Evolutionary conservation across 208 protist genomes (phyloP), one percentile per base, ranked within the genome.

Genomic region (Leishmania arabica): DNA sequence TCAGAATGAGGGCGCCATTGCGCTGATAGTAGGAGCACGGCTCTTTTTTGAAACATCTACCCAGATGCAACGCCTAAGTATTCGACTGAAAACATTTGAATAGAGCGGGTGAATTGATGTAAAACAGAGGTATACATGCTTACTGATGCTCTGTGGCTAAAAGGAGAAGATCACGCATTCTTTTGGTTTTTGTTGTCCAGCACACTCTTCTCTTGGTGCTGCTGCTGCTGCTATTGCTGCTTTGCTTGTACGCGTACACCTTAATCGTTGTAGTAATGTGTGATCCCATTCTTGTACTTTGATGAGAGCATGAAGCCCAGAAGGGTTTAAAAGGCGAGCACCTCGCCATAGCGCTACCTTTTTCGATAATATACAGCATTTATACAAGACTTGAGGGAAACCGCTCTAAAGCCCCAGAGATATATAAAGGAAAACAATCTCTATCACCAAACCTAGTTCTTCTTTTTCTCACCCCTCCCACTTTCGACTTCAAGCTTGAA

Each of bases 1-100:
- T 92, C 90, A 11, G 89, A 89, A 81, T 95, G 92, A 45, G 87
- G 84, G 11, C 88, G 85, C 90, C 92, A 95, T 42, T 84, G 77
- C 21, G 73, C 51, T n/a, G 85, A 88, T 60, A 84, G 70, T 4
- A 82, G 65, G 24, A 62, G 40, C 7, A 69, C 40, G 47, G 21
- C 5, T 58, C n/a, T 40, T 66, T 34, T 62, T 74, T 27, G 58
- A 17, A 80, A n/a, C 81, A 80, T 84, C n/a, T 49, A 47, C 58
- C 13, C 68, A 62, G 72, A 42, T 62, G 15, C 19, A 62, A 62
- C n/a, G 21, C 5, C 31, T 24, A 34, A 2, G 51, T 34, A 65
- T n/a, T 68, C 19, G n/a, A 31, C 24, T 77, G 21, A 7, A 53
- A 64, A 53, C 19, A 24, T 31, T 56, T 24, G 27, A 77, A 51